These are phyloP conservation scores for Exophiala aquamarina DNA, from an alignment of 2,329 filamentous ascomycete species.

Conservation along the genomic window DNA sequence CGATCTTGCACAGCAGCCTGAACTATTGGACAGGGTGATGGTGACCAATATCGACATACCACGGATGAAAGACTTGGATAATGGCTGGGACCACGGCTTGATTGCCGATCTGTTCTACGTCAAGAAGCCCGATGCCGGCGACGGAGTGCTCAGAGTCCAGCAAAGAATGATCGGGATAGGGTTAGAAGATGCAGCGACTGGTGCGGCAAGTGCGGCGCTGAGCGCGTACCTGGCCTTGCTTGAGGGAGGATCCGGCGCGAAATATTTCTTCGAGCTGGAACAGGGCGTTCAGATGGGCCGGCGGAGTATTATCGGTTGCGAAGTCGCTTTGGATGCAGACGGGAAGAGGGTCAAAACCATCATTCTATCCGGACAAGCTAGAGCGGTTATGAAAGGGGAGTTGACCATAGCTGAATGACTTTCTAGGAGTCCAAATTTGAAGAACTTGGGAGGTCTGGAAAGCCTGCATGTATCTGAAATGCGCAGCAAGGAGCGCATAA, in stretches of 20 bases:
- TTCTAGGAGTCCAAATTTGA: no score
- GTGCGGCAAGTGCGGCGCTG: conserved; percentile 2
- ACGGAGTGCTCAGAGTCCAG: conserved; percentile 1
- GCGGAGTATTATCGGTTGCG: conserved; percentile 3
- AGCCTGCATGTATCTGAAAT: no score
- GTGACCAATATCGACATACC: neutral
- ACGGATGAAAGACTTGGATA: neutral
- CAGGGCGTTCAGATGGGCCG: conserved; percentile 5
- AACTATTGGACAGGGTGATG: neutral
- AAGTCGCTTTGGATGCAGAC: neutral
- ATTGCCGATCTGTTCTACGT: conserved; percentile 3
- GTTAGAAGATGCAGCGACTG: conserved; percentile 2
- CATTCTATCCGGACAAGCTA: conserved; percentile 1
- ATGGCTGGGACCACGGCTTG: neutral
- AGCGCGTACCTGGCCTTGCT: neutral
- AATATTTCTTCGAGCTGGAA: neutral
- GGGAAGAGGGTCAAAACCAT: neutral
- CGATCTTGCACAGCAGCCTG: neutral
- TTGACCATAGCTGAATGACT: neutral
- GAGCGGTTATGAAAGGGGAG: conserved; percentile 2
- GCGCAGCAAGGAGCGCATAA: no score
- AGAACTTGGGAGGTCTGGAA: no score
- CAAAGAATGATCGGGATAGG: conserved; percentile 3
- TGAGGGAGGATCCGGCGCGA: neutral
- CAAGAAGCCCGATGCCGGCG: neutral